Base-by-base conservation (phyloP, 1,139 yeast species). In the Kurtzmaniella quercitrusa region DNA sequence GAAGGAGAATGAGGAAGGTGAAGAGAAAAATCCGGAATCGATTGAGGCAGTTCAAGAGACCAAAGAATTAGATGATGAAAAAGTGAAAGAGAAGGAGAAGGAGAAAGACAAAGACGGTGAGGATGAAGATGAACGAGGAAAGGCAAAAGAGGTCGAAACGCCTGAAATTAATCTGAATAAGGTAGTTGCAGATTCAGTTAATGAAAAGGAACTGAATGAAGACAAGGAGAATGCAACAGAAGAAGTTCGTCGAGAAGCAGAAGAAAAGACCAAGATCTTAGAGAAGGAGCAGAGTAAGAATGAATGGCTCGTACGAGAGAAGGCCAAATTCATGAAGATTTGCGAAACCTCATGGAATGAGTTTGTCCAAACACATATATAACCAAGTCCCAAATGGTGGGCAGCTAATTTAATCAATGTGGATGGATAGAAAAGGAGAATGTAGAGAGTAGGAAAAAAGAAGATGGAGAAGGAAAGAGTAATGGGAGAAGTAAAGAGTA, bases 271-370 rank as follows among this genome's bases (percentile, higher is more conserved):
- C 4, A 21, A 21, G 23, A 21, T 21, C 23, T 21, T 21, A 8
- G 23, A 21, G 8, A 21, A 21, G 23, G 11, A 29, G 33, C 9
- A 39, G 38, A 40, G 37, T 19, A 40, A 38, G 19, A 37, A 34
- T 5, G 50, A 48, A 15, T 54, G 61, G 56, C 46, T 60, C 23
- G 55, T 56, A 15, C 52, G 52, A 38, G 76, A 73, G 43, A 75
- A 72, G 53, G 65, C 67, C 46, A 71, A 75, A 53, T 79, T 79
- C 51, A 52, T 77, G 50, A 73, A 71, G 50, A 68, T 77, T 34
- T 78, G 82, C 57, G 77, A 70, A 45, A 74, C 77, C 19, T 73
- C 79, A 29, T 79, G 82, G 82, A 79, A 77, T 47, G 73, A 75
- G 54, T 73, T 68, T 50, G 51, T 58, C 8, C 50, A 50, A 37